Evolutionary conservation across 495 filamentous ascomycete species (phyloP), one percentile per base, ranked within the genome.

Genomic region (Aspergillus campestris): DNA sequence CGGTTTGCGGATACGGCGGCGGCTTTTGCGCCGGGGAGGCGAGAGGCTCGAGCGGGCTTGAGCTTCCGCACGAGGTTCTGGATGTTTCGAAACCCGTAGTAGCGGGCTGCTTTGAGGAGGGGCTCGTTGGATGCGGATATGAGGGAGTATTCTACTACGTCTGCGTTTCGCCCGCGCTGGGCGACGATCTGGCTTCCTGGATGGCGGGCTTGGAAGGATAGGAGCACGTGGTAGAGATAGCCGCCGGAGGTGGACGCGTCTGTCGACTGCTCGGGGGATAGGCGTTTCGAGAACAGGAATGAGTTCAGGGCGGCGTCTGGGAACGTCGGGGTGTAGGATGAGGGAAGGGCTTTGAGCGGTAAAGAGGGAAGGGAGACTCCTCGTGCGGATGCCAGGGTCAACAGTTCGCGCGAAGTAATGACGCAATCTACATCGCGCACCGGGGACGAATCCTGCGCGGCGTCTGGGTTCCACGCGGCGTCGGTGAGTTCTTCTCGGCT

Each of bases 41-140:
- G 77, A 28, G 81, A 86, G 8, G 73, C 66, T 40, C 75, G 82
- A 1, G 81, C 77, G 1, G 92, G 92, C 55, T 94, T 94, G 34
- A 98, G 66, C 45, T 84, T 80, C 5, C 92, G 78, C 27, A 98
- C 94, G 11, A 98, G 75, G 52, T 98, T 98, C 61, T 96, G 91
- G 49, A 98, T 98, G 53, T 98, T 98, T 30, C 91, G 77, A 69
- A 97, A 98, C 3, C 92, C 92, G 58, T 97, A 98, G 57, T 89
- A 97, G 40, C 92, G 80, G 12, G 89, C 89, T 27, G 87, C 82
- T 55, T 81, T 86, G 68, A 95, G 78, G 9, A 94, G 55, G 1
- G 74, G 64, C 35, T 80, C 66, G 2, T 77, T 78, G 2, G 69
- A 67, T 27, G 65, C 40, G 3, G 66, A 66, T 31, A 74, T 67